Conservation (phyloP, 441 rosid species). For the Bocquillonia castaneifolia region DNA sequence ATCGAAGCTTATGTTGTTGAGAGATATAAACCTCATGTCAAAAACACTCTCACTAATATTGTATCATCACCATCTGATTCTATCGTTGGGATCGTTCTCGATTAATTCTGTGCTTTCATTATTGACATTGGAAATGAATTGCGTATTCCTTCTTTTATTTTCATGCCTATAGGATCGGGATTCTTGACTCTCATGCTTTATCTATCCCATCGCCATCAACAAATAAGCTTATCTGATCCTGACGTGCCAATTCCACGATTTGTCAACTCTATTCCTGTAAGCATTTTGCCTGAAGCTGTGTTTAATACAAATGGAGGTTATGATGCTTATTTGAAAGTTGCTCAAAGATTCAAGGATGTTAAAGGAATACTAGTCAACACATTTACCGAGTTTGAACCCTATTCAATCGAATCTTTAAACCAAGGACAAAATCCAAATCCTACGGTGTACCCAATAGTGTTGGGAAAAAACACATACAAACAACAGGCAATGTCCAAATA, state of each 20-base stretch:
- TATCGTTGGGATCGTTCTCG: conserved; percentile 42
- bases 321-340: conserved; percentile 11
- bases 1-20: conserved; percentile 25
- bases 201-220: conserved; percentile 24
- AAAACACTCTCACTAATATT: conserved; percentile 12
- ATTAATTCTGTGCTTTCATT: conserved; percentile 51
- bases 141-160: conserved; percentile 41
- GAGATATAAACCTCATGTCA: conserved; percentile 22
- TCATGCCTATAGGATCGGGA: conserved; percentile 38
- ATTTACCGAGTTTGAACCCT: conserved; percentile 46
- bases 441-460: no score
- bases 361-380: conserved; percentile 59
- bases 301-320: conserved; percentile 19
- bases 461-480: no score
- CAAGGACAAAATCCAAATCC: no score
- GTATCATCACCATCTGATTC: conserved; percentile 19
- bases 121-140: conserved; percentile 49
- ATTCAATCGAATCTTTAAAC: conserved; percentile 22
- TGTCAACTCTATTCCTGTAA: conserved; percentile 36
- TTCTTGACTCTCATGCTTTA: conserved; percentile 33
- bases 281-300: conserved; percentile 32
- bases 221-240: conserved; percentile 30
- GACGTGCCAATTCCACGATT: conserved; percentile 42
- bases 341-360: conserved; percentile 23
- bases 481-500: no score